Evolutionary conservation across 2,329 filamentous ascomycete genomes (phyloP).

Genomic region (Cladosporium oxysporum): DNA sequence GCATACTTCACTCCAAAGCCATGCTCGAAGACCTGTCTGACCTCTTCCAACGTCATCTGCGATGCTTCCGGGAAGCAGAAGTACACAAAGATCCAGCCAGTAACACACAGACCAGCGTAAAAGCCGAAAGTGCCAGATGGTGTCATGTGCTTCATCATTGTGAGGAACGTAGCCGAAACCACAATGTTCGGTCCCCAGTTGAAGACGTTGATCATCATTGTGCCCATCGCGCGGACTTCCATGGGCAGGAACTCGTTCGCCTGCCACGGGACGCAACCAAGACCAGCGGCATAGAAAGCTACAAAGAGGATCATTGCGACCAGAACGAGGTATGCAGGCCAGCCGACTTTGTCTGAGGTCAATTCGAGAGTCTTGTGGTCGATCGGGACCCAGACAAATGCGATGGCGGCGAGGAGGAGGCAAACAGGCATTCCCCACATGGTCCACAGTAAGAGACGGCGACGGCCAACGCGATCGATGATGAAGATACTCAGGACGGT

Average conservation of each 20-base stretch:
- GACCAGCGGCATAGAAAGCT: slow-evolving; percentile 78
- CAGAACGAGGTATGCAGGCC: slow-evolving; percentile 60
- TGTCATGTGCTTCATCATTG: slow-evolving; percentile 76
- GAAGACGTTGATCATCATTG: slow-evolving; percentile 73
- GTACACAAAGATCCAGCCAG: slow-evolving; percentile 58
- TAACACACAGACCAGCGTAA: slow-evolving; percentile 72
- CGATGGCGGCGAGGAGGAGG: slow-evolving; percentile 68
- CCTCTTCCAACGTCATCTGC: slow-evolving; percentile 14
- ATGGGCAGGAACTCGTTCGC: slow-evolving; percentile 85
- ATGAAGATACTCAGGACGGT: slow-evolving; percentile 70
- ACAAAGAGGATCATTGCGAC: slow-evolving; percentile 80
- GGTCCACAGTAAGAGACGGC: slow-evolving; percentile 73
- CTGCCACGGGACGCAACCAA: slow-evolving; percentile 95
- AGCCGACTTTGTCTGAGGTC: slow-evolving; percentile 43
- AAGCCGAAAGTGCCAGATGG: slow-evolving; percentile 76
- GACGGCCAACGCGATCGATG: slow-evolving; percentile 76
- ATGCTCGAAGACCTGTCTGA: slow-evolving; percentile 13
- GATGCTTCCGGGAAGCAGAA: slow-evolving; percentile 55
- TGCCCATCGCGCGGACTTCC: slow-evolving; percentile 70
- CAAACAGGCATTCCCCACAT: slow-evolving; percentile 76
- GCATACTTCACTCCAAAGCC: slow-evolving; percentile 13
- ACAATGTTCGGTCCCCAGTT: slow-evolving; percentile 89
- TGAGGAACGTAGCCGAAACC: slow-evolving; percentile 82
- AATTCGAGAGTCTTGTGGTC: slow-evolving; percentile 24
- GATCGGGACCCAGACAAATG: slow-evolving; percentile 66